Evolutionary conservation across 2,329 filamentous ascomycete species (phyloP).

Genomic region (Talaromyces sp.): DNA sequence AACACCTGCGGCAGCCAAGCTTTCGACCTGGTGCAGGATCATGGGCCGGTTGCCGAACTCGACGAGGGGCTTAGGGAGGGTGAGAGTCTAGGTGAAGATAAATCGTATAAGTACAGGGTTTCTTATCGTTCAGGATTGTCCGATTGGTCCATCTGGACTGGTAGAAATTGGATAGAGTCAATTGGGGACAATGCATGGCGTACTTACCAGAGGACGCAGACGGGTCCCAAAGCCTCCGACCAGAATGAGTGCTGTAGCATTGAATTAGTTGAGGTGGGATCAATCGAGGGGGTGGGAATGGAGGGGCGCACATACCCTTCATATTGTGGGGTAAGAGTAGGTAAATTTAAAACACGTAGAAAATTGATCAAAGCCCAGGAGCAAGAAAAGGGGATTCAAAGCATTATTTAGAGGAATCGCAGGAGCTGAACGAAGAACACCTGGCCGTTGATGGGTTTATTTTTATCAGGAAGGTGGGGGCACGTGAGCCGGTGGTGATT

Average conservation of each 20-base stretch:
- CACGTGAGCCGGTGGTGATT: constrained; percentile 30
- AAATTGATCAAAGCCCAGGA: not conserved
- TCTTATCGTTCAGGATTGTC: not conserved
- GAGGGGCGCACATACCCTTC: constrained; percentile 45
- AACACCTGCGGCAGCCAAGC: constrained; percentile 87
- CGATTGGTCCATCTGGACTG: not conserved
- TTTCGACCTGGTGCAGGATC: constrained; percentile 98
- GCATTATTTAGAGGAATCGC: constrained; percentile 1
- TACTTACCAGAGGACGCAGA: constrained; percentile 86
- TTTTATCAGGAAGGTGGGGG: constrained; percentile 28
- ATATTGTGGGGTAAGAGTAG: constrained; percentile 40
- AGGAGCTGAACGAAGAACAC: constrained; percentile 29
- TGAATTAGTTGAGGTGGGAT: constrained; percentile 15
- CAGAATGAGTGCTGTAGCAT: constrained; percentile 81
- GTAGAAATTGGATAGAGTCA: constrained; percentile 4
- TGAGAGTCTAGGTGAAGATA: constrained; percentile 72
- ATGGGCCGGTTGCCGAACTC: constrained; percentile 99
- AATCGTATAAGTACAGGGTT: constrained; percentile 4
- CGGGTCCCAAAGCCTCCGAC: constrained; percentile 98
- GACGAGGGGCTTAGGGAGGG: constrained; percentile 94
- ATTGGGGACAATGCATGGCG: constrained; percentile 17
- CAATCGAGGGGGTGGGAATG: constrained; percentile 5
- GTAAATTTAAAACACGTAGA: constrained; percentile 5
- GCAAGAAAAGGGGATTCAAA: constrained; percentile 17
- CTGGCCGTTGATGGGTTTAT: constrained; percentile 33